Base-by-base conservation (phyloP, 129 eudicot species). In the Apium graveolens region DNA sequence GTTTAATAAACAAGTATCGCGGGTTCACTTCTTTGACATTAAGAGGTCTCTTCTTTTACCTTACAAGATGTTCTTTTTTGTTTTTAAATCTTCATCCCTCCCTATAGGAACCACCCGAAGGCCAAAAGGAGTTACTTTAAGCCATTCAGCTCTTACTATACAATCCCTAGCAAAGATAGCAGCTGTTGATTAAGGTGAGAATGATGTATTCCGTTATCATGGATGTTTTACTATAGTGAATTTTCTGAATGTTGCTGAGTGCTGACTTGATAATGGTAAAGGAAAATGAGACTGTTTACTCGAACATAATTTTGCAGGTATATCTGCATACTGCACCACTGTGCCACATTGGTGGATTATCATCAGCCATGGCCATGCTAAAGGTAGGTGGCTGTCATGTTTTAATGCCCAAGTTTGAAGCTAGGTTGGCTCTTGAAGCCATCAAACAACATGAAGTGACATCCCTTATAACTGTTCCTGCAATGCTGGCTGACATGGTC, bases 301-400 rank as follows among this genome's bases (percentile, higher is more conserved):
- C 57, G 38, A n/a, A 53, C 60, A 11, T n/a, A n/a, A n/a, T n/a
- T 51, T 60, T 78, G 72, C 88, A 95, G 98, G 87, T 92, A 37
- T 96, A 96, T 87, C 53, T 96, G 80, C 97, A 96, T 82, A 96
- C 95, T 51, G 92, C 95, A 77, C 99, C 99, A 68, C 17, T 96
- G 75, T 93, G 97, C 84, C 99, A 96, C 73, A 91, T 96, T 31
- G 99, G 99, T 20, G 99, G 97, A 32, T 80, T 96, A 49, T 96
- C 99, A 0, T 96, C 97, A 11, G 97, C 97, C 70, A 48, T 96
- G 81, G 87, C 99, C 84, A 81, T 92, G 87, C 83, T 96, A 81
- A 88, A 2, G 42, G 42, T 1, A 39, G 42, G 42, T 39, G 42
- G 37, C 3, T 35, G 37, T 35, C 37, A 96, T 78, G 88, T 96